Evolutionary conservation across 768 basidiomycete genomes (phyloP).

Genomic region (Hygrophorus russula): DNA sequence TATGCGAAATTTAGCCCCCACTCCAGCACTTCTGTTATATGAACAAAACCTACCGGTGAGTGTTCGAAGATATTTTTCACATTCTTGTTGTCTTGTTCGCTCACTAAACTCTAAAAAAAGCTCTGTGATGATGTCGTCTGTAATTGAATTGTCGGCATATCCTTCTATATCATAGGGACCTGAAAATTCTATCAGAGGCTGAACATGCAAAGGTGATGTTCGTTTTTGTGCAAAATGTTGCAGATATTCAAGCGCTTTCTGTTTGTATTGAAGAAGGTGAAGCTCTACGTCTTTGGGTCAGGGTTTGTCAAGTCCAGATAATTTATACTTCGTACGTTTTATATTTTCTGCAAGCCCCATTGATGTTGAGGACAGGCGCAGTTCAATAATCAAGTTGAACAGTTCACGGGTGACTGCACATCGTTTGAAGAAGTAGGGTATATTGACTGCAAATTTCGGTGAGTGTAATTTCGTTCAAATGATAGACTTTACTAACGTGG

Average conservation of each 20-base stretch:
- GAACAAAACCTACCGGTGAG: not conserved
- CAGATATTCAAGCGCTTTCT: not conserved
- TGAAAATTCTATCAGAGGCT: not conserved
- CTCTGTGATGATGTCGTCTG: not conserved
- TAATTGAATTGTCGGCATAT: not conserved
- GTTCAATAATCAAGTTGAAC: not conserved
- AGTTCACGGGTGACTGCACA: not conserved
- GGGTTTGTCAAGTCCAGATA: too few species aligned
- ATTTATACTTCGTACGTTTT: not conserved
- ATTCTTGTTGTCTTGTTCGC: not conserved
- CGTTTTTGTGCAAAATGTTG: not conserved
- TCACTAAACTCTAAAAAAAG: not conserved
- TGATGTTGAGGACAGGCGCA: not conserved
- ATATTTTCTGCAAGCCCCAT: not conserved
- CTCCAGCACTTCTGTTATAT: not conserved
- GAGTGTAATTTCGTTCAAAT: not conserved
- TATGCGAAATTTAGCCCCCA: too few species aligned
- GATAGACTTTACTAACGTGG: not conserved
- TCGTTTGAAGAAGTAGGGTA: conserved; percentile 1
- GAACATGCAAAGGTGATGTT: not conserved
- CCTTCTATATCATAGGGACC: not conserved
- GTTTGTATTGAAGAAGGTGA: too few species aligned
- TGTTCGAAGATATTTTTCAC: not conserved
- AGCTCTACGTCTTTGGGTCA: too few species aligned
- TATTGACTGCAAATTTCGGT: conserved; percentile 2